Evolutionary conservation across 192 early-diverging fungal genomes (phyloP), one percentile per base, ranked within the genome.

Genomic region (Coemansia sp.): DNA sequence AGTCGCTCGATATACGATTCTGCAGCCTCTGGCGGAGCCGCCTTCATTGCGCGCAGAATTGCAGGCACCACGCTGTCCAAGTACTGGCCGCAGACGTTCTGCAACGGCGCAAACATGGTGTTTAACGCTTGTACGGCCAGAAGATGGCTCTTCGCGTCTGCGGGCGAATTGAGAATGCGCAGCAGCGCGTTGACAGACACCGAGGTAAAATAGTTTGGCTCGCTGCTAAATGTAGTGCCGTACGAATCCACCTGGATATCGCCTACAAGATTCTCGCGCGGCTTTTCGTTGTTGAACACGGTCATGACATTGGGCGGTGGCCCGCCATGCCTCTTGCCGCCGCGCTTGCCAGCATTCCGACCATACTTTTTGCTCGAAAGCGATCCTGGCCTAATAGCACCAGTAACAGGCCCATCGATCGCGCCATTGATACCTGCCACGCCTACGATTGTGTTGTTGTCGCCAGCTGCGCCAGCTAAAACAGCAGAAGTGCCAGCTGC

Each of bases 1-100:
- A 99, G 84, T 40, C 92, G 87, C 60, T 90, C 89, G 72, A 99
- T 96, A 68, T 96, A 94, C 61, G 92, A 94, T 22, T 94, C 93
- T 0, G 92, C 86, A 75, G 92, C 89, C 12, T 84, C 83, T 6
- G 85, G 65, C 2, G 91, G 93, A 34, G 92, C 91, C 0, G 87
- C 84, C 12, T 88, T 85, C 91, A 98, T 93, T 61, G 95, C 91
- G n/a, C 75, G 83, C 36, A 98, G 75, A 34, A 97, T 88, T 0
- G 92, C 89, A 20, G 94, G 93, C 72, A 97, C 90, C 57, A 96
- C 93, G 22, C 59, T 56, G 18, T 66, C 20, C 50, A 83, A 45
- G 49, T 63, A 72, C 20, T 54, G 58, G 4, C 31, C 64, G 45
- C 72, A 68, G 18, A 20, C 61, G 10, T 22, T 28, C n/a, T 64